Evolutionary conservation across 257 asterid genomes (phyloP), one percentile per base, ranked within the genome.

Genomic region (Datura wrightii): DNA sequence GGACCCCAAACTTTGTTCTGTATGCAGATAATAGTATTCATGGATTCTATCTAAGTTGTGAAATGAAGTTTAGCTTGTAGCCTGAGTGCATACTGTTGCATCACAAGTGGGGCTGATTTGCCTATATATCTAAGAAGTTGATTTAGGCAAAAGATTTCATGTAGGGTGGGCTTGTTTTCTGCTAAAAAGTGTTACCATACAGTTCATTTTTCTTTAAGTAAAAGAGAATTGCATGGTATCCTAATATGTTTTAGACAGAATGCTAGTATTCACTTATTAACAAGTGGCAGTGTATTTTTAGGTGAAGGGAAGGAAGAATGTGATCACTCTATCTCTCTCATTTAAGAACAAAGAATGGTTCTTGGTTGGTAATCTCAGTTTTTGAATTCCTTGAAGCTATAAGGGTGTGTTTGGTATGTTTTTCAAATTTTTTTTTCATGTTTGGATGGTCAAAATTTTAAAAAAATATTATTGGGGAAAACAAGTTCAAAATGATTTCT

Each of bases 51-150:
- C 34, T 31, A 50, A 76, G 58, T 6, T 76, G 82, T 76, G 82
- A 76, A 76, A 76, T 76, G 82, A 76, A 76, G 42, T 50, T 76
- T 24, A 76, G 62, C 62, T 16, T 74, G 60, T 74, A 48, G 42
- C 59, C 16, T 76, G 5, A 50, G 81, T 76, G 44, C 19, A 72
- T n/a, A 5, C 3, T 46, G 80, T 76, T 50, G 62, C 62, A 50
- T 76, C 62, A 76, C 7, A 24, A 50, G 31, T 71, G 50, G 60
- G 14, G 1, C 8, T 69, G 78, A 69, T 69, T 67, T 15, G 10
- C 24, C 31, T 39, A 36, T 13, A 37, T 16, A 41, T 39, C 24
- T 39, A 70, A 34, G 71, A 63, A 4, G 55, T 41, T 41, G 55
- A 41, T 70, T 24, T 42, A 70, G 37, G 79, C 79, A 42, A 70